phyloP scores from a whole-genome alignment of 2,329 filamentous ascomycete genomes.

The Fusarium fujikuroi region DNA sequence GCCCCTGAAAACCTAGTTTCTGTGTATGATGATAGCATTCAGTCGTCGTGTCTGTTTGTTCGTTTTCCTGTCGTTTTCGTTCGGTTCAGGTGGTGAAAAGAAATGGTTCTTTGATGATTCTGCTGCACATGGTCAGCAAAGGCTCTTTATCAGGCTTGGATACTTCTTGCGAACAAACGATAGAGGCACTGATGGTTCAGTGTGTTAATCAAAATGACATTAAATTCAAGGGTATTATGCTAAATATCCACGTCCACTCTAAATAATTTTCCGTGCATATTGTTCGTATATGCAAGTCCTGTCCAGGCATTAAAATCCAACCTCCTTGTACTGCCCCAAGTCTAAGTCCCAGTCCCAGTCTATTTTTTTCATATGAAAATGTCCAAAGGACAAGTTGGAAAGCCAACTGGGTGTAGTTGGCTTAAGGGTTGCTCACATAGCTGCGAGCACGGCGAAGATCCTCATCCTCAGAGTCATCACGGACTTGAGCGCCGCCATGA shows the following conservation, averaged over 20 bases:
- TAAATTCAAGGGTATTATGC: conserved; percentile 42
- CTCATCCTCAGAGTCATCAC: conserved; percentile 50
- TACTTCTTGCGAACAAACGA: conserved; percentile 17
- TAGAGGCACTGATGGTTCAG: conserved; percentile 4
- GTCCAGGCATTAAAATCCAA: conserved; percentile 17
- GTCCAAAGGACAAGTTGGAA: neutral
- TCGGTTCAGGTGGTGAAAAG: conserved; percentile 6
- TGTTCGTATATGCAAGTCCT: conserved; percentile 16
- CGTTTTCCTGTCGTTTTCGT: neutral
- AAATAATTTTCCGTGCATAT: conserved; percentile 10
- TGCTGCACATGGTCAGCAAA: conserved; percentile 18
- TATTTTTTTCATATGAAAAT: neutral
- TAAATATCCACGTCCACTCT: conserved; percentile 33
- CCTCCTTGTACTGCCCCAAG: neutral
- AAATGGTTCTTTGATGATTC: conserved; percentile 2
- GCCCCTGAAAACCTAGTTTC: conserved; percentile 28
- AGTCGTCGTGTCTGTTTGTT: neutral
- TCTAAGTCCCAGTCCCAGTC: conserved; percentile 15
- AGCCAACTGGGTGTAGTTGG: neutral
- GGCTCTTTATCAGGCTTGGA: neutral
- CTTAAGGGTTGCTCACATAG: conserved; percentile 59
- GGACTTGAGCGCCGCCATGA: conserved; percentile 38
- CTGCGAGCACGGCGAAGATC: conserved; percentile 57
- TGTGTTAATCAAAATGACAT: conserved; percentile 3
- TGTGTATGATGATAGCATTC: neutral